Percentiles rank a stretch among this genome's conserved stretches.
phyloP scores from a whole-genome alignment of 345 rosid species.

The Fremontodendron californicum region DNA sequence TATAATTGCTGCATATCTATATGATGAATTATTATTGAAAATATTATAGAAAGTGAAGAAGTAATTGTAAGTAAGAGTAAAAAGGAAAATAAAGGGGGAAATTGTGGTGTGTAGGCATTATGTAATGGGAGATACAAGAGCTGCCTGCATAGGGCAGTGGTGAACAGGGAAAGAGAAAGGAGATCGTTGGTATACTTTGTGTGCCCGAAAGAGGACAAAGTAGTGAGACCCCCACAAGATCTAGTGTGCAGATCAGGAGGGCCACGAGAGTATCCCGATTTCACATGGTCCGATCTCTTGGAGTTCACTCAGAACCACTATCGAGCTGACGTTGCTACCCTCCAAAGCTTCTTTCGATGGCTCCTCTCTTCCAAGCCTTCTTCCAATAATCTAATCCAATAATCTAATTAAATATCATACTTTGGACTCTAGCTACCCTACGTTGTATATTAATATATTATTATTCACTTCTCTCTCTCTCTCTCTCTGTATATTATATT shows the following conservation, averaged over 20 bases:
- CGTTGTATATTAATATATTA: too few species aligned
- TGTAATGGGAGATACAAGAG: constrained; percentile 64
- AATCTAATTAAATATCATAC: too few species aligned
- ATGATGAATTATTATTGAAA: too few species aligned
- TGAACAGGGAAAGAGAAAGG: constrained; percentile 49
- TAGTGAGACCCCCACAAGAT: constrained; percentile 64
- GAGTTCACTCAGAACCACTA: constrained; percentile 52
- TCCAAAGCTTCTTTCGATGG: constrained; percentile 42
- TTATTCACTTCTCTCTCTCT: too few species aligned
- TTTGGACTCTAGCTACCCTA: too few species aligned
- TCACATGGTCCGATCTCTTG: constrained; percentile 70
- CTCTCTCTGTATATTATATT: too few species aligned
- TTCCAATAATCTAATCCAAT: too few species aligned
- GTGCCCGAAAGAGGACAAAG: constrained; percentile 55
- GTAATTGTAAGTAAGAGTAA: background rate
- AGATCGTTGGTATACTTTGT: constrained; percentile 55
- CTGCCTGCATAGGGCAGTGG: constrained; percentile 68
- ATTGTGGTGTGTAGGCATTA: constrained; percentile 36
- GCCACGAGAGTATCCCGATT: constrained; percentile 60
- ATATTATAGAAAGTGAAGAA: background rate
- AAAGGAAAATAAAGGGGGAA: background rate
- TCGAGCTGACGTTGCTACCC: constrained; percentile 46
- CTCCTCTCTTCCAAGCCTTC: constrained; percentile 19
- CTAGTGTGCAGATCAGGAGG: constrained; percentile 29
- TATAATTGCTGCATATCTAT: too few species aligned